Conservation (phyloP, 768 basidiomycete genomes). For the Amanita rubescens region DNA sequence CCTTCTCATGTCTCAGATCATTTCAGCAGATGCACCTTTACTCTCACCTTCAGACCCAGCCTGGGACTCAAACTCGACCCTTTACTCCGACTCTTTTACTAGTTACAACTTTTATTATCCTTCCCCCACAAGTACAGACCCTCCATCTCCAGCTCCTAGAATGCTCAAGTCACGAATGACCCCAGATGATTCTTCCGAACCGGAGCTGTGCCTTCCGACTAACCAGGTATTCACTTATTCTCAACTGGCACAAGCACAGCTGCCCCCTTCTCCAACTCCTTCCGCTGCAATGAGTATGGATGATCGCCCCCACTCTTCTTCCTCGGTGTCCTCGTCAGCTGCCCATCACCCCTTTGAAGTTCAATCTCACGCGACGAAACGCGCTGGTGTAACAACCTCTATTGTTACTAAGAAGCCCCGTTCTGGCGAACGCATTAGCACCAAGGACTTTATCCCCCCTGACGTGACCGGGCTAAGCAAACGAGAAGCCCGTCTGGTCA, state of each 20-base stretch:
- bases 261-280: conserved; percentile 29
- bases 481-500: conserved; percentile 85
- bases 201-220: conserved; percentile 57
- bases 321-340: conserved; percentile 15
- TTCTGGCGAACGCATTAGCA: conserved; percentile 44
- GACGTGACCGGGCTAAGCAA: conserved; percentile 85
- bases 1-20: conserved; percentile 50
- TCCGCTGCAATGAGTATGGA: background rate
- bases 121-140: conserved; percentile 43
- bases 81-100: conserved; percentile 35
- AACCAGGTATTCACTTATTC: conserved; percentile 67
- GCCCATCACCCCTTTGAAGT: conserved; percentile 15
- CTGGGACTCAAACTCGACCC: conserved; percentile 40
- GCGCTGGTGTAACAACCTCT: conserved; percentile 38
- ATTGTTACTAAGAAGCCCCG: conserved; percentile 36
- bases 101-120: conserved; percentile 43
- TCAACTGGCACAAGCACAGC: conserved; percentile 19
- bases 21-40: conserved; percentile 49
- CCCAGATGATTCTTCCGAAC: conserved; percentile 34
- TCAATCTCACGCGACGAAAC: conserved; percentile 26
- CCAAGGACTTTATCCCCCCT: conserved; percentile 83
- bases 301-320: conserved; percentile 17
- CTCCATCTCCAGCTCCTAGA: conserved; percentile 35
- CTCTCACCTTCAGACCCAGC: conserved; percentile 43
- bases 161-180: conserved; percentile 47